These are phyloP conservation scores for Alternaria infectoria DNA, from an alignment of 2,329 filamentous ascomycete genomes.

Conservation along the genomic window DNA sequence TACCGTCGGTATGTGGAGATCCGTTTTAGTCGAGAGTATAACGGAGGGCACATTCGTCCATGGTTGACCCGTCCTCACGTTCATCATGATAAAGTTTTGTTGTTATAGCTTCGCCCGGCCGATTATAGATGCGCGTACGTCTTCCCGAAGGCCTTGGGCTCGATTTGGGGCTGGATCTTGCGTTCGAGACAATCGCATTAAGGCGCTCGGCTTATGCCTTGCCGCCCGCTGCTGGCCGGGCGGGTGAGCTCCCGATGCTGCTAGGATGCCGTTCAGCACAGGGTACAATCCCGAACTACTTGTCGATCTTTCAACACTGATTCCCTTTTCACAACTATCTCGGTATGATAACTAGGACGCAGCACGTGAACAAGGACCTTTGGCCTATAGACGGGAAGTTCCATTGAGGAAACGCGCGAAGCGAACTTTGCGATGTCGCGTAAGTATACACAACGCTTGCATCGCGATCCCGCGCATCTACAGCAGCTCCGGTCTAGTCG, in stretches of 20 bases:
- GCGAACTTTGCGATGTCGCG: slow-evolving; percentile 2
- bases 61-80: slow-evolving; percentile 21
- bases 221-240: neutral
- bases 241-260: neutral
- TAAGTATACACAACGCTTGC: slow-evolving; percentile 7
- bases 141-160: neutral
- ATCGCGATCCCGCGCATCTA: slow-evolving; percentile 19
- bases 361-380: neutral
- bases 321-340: neutral
- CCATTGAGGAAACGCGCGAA: neutral
- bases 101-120: slow-evolving; percentile 20
- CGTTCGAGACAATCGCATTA: slow-evolving; percentile 2
- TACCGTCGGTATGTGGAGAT: slow-evolving; percentile 7
- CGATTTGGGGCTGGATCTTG: neutral
- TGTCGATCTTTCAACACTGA: neutral
- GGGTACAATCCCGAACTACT: neutral
- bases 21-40: slow-evolving; percentile 26
- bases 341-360: neutral
- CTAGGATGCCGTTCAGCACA: neutral
- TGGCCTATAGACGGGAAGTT: neutral
- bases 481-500: slow-evolving; percentile 1
- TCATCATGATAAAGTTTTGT: slow-evolving; percentile 15
- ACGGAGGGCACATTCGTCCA: slow-evolving; percentile 19
- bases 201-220: neutral
- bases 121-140: slow-evolving; percentile 19